Percentiles rank a stretch among this genome's conserved stretches.
phyloP scores from a whole-genome alignment of 108 stramenopile species.

The Cylindrotheca closterium region DNA sequence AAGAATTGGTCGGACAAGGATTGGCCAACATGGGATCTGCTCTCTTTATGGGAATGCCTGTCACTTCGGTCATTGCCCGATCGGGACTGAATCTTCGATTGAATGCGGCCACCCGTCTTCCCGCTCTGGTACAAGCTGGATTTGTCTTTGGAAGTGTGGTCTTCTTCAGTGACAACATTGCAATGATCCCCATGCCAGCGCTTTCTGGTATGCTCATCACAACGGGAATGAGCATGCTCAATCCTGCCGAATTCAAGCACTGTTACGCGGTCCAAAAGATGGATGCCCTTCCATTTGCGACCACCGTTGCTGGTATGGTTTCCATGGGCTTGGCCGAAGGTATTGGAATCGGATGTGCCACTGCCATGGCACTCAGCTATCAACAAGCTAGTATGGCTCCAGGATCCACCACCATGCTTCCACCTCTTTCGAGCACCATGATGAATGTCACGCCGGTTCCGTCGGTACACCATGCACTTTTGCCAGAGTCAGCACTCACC shows the following conservation, averaged over 20 bases:
- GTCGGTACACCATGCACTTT: neutral
- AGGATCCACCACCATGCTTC: neutral
- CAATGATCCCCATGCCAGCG: slow-evolving; percentile 32
- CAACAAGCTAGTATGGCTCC: neutral
- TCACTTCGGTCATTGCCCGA: slow-evolving; percentile 42
- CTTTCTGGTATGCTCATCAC: slow-evolving; percentile 26
- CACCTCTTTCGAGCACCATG: neutral
- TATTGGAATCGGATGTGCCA: slow-evolving; percentile 35
- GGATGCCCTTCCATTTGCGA: slow-evolving; percentile 21
- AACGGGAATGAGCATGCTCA: slow-evolving; percentile 27
- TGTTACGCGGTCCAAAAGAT: slow-evolving; percentile 28
- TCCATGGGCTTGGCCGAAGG: slow-evolving; percentile 42
- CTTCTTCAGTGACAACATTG: slow-evolving; percentile 21
- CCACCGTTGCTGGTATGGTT: slow-evolving; percentile 40
- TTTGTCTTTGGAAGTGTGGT: slow-evolving; percentile 39
- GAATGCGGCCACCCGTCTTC: slow-evolving; percentile 27
- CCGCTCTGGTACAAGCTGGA: slow-evolving; percentile 31
- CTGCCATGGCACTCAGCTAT: slow-evolving; percentile 29
- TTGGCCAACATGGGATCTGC: slow-evolving; percentile 35
- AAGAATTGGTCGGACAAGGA: slow-evolving; percentile 43
- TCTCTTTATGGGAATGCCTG: slow-evolving; percentile 40
- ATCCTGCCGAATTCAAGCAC: slow-evolving; percentile 36
- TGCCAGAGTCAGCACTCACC: neutral
- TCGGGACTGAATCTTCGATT: slow-evolving; percentile 34
- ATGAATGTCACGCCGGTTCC: neutral